phyloP scores from a whole-genome alignment of 2,329 filamentous ascomycete genomes.

The Fusarium transvaalense region DNA sequence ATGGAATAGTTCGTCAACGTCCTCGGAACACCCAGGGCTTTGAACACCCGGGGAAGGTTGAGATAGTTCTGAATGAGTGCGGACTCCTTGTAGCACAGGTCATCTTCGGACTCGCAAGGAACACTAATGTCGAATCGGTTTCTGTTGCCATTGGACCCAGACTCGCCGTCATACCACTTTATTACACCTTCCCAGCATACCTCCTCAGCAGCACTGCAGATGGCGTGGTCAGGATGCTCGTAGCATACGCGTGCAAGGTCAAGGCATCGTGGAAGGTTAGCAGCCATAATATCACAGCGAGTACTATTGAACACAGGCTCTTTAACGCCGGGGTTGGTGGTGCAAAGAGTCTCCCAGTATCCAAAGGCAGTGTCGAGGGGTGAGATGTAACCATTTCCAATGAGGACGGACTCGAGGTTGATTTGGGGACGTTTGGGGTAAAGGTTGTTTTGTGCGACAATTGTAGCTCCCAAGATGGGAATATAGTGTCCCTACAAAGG shows the following conservation, averaged over 20 bases:
- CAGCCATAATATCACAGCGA: constrained; percentile 28
- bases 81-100: constrained; percentile 21
- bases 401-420: constrained; percentile 30
- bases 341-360: constrained; percentile 43
- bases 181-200: constrained; percentile 35
- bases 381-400: constrained; percentile 41
- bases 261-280: constrained; percentile 38
- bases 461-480: constrained; percentile 39
- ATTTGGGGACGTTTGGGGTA: constrained; percentile 28
- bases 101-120: constrained; percentile 12
- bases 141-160: not conserved
- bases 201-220: constrained; percentile 26
- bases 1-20: constrained; percentile 20
- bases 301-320: constrained; percentile 37
- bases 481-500: constrained; percentile 29
- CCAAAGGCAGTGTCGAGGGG: constrained; percentile 35
- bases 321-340: constrained; percentile 30
- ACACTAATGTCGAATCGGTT: constrained; percentile 25
- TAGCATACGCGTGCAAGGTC: constrained; percentile 35
- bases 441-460: constrained; percentile 35
- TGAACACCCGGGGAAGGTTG: constrained; percentile 2
- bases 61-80: constrained; percentile 14
- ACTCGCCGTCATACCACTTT: constrained; percentile 10
- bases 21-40: constrained; percentile 9
- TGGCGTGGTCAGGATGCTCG: constrained; percentile 31